These are phyloP conservation scores for Colletotrichum camelliae DNA, from an alignment of 2,329 filamentous ascomycete species.

Conservation along the genomic window DNA sequence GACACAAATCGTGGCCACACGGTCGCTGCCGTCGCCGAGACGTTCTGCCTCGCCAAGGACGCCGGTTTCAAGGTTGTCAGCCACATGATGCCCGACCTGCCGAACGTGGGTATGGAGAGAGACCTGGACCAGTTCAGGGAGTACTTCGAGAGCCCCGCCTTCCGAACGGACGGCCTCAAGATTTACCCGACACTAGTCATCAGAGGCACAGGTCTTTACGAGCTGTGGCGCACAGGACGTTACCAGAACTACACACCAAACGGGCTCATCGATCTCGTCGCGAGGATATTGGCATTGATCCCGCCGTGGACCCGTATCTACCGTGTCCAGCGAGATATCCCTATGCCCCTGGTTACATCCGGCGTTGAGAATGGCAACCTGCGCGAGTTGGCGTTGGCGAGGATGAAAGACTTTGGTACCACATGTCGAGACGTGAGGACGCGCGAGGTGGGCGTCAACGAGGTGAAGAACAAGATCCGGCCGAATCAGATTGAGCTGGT, in stretches of 20 bases:
- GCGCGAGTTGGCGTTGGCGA: conserved; percentile 88
- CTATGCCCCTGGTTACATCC: conserved; percentile 99
- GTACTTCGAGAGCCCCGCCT: conserved; percentile 96
- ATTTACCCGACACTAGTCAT: conserved; percentile 99
- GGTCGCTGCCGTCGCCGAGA: conserved; percentile 92
- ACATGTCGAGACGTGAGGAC: conserved; percentile 96
- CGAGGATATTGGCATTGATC: conserved; percentile 91
- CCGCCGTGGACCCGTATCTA: conserved; percentile 99
- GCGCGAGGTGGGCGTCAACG: conserved; percentile 96
- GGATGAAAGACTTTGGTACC: conserved; percentile 99
- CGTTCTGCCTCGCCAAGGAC: conserved; percentile 96
- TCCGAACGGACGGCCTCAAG: conserved; percentile 95
- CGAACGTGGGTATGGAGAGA: conserved; percentile 97
- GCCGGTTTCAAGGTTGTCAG: conserved; percentile 98
- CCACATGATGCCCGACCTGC: conserved; percentile 99
- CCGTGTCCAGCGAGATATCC: conserved; percentile 96
- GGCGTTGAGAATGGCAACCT: conserved; percentile 98
- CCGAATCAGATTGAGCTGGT: conserved; percentile 96
- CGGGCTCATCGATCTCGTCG: conserved; percentile 92
- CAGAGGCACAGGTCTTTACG: conserved; percentile 93
- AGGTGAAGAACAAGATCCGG: conserved; percentile 98
- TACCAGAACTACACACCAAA: conserved; percentile 99
- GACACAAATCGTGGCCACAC: conserved; percentile 98
- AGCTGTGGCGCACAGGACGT: conserved; percentile 93
- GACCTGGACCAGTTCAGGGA: conserved; percentile 97